Conservation (phyloP, 1,139 yeast genomes). For the Oligophagozyma castellii region DNA sequence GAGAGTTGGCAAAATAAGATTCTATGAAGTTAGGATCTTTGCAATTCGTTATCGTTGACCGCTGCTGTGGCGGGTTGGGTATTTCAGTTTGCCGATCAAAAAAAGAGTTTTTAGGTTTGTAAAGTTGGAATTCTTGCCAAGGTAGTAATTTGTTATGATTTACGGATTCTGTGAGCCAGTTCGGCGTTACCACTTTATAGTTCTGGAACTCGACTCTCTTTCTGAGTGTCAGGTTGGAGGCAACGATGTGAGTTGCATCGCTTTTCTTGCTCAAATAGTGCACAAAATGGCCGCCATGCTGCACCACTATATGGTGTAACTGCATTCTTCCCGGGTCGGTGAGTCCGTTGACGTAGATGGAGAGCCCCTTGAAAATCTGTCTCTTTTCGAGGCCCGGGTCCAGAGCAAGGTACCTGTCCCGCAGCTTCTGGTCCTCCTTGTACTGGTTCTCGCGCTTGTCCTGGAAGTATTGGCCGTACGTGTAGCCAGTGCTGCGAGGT, state of each 20-base stretch:
- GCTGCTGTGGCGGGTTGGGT: constrained; percentile 2
- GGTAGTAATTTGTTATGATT: constrained; percentile 34
- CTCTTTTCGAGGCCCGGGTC: constrained; percentile 11
- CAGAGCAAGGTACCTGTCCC: constrained; percentile 33
- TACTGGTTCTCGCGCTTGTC: constrained; percentile 59
- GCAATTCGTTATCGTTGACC: constrained; percentile 33
- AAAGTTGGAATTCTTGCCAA: constrained; percentile 59
- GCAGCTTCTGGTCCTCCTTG: constrained; percentile 42
- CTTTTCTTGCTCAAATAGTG: constrained; percentile 58
- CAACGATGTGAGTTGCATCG: constrained; percentile 72
- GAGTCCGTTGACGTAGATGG: constrained; percentile 71
- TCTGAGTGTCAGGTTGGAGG: constrained; percentile 64
- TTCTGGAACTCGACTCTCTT: constrained; percentile 52
- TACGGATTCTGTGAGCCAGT: constrained; percentile 67
- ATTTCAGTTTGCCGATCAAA: constrained; percentile 30
- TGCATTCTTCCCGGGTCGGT: constrained; percentile 66
- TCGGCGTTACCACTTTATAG: constrained; percentile 66
- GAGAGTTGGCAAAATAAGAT: constrained; percentile 62
- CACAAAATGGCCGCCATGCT: constrained; percentile 70
- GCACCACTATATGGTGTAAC: constrained; percentile 54
- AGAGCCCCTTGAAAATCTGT: constrained; percentile 47
- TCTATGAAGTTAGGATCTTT: constrained; percentile 63
- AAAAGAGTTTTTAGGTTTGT: too few species aligned
- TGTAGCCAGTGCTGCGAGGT: constrained; percentile 6
- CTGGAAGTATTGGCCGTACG: constrained; percentile 42